Evolutionary conservation across 2,329 filamentous ascomycete species (phyloP).

Genomic region (Periconia digitata): DNA sequence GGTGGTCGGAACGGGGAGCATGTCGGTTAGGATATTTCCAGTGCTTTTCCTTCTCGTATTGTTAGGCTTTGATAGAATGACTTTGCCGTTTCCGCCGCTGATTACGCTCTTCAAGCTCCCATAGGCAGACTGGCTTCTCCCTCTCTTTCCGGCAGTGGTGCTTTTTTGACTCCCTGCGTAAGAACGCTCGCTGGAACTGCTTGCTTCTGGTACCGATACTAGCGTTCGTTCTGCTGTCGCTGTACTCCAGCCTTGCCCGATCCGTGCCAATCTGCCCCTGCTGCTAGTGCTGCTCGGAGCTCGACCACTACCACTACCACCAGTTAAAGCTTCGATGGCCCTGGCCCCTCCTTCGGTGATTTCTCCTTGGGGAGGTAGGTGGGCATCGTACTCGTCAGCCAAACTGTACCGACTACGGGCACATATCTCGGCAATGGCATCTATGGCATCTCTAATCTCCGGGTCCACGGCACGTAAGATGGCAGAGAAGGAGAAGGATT

Average conservation of each 20-base stretch:
- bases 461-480: slow-evolving; percentile 60
- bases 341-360: slow-evolving; percentile 39
- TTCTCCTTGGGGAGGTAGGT: slow-evolving; percentile 63
- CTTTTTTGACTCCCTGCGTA: slow-evolving; percentile 22
- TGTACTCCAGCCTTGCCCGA: slow-evolving; percentile 37
- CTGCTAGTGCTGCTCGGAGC: slow-evolving; percentile 31
- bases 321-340: not conserved
- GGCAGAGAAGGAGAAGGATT: slow-evolving; percentile 59
- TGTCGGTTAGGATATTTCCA: slow-evolving; percentile 31
- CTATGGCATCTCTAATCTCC: slow-evolving; percentile 60
- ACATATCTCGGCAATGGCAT: slow-evolving; percentile 65
- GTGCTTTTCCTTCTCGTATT: slow-evolving; percentile 12
- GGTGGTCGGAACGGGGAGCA: too few relatives aligned
- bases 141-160: slow-evolving; percentile 23
- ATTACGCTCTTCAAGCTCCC: slow-evolving; percentile 44
- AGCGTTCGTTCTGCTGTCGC: slow-evolving; percentile 41
- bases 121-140: slow-evolving; percentile 40
- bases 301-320: slow-evolving; percentile 26
- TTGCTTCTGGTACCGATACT: slow-evolving; percentile 51
- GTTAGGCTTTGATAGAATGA: too few relatives aligned
- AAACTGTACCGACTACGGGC: slow-evolving; percentile 62
- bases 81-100: slow-evolving; percentile 35
- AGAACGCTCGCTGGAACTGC: slow-evolving; percentile 46
- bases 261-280: slow-evolving; percentile 32
- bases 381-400: slow-evolving; percentile 64